Evolutionary conservation across 768 basidiomycete species (phyloP).

Genomic region (Naematelia encephala): DNA sequence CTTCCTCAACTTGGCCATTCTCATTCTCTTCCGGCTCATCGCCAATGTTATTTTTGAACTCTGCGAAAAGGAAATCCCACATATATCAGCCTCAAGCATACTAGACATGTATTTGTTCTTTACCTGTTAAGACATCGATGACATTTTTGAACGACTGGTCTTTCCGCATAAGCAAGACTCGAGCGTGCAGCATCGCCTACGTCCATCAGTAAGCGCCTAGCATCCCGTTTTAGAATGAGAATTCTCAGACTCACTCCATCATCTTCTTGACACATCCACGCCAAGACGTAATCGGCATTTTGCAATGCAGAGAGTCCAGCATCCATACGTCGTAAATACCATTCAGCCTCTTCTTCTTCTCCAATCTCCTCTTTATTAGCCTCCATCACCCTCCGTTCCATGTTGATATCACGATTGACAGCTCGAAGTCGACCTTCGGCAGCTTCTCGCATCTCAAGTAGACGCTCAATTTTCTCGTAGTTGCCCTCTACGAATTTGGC

Average conservation of each 20-base stretch:
- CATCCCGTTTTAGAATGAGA: too few species aligned
- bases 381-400: constrained; percentile 64
- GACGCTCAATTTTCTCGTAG: constrained; percentile 91
- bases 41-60: constrained; percentile 34
- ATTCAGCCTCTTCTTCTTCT: constrained; percentile 66
- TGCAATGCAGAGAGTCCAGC: constrained; percentile 84
- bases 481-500: constrained; percentile 89
- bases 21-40: constrained; percentile 48
- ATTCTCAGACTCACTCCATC: constrained; percentile 84
- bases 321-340: constrained; percentile 83
- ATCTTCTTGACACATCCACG: constrained; percentile 96
- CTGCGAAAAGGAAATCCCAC: constrained; percentile 8
- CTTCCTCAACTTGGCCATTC: constrained; percentile 57
- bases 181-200: constrained; percentile 73
- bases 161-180: constrained; percentile 71
- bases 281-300: constrained; percentile 86
- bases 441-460: constrained; percentile 78
- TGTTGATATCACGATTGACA: constrained; percentile 65
- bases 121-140: constrained; percentile 66
- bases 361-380: constrained; percentile 61
- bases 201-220: not conserved
- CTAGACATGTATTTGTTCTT: constrained; percentile 59
- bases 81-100: constrained; percentile 20
- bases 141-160: constrained; percentile 69
- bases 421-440: constrained; percentile 61